Base-by-base conservation (phyloP, 1,284 basidiomycete genomes). In the Melanopsichium pennsylvanicum region DNA sequence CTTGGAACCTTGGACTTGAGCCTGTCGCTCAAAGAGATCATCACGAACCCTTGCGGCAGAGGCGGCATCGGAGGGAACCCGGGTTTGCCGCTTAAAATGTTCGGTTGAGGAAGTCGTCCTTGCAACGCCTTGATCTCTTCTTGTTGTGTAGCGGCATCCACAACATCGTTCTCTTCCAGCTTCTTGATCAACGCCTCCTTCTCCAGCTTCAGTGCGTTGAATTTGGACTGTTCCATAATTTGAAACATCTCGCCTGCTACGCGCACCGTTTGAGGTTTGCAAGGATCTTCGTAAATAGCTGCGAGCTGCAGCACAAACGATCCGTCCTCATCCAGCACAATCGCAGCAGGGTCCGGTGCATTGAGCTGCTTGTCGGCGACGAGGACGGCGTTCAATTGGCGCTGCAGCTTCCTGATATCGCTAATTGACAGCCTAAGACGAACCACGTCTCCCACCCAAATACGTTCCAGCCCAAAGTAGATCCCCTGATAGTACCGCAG, bases 371-470 rank as follows among this genome's bases (percentile, higher is more conserved):
- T 42, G 18, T 61, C 61, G 6, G 31, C 46, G 21, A 40, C 47
- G 19, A 75, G 32, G 15, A 39, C 40, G 7, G 49, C 25, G 34
- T 74, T 69, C 44, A 75, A 51, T 33, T 67, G 52, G 16, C 46
- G 45, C 21, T 61, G 47, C 22, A 72, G 59, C 48, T 45, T 58
- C 25, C 57, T 51, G 22, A 75, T 34, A n/a, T 77, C 69, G 22
- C 13, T 44, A 6, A 9, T 36, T 5, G 42, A 33, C 8, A 77
- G 49, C 19, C 44, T 36, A 8, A 77, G 59, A 12, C 75, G 54
- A 13, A 77, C 73, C 37, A 74, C 50, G 16, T 77, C 75, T 26
- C 74, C 75, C 1, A 69, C 71, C 75, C 75, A 77, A 19, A 77
- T 59, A 0, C 74, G 47, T 45, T 77, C 75, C 5, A 54, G 41